A percentile compares a stretch with the other conserved stretches of the same genome.
Conservation (phyloP, 2,329 filamentous ascomycete genomes). For the Thyridium curvatum region DNA sequence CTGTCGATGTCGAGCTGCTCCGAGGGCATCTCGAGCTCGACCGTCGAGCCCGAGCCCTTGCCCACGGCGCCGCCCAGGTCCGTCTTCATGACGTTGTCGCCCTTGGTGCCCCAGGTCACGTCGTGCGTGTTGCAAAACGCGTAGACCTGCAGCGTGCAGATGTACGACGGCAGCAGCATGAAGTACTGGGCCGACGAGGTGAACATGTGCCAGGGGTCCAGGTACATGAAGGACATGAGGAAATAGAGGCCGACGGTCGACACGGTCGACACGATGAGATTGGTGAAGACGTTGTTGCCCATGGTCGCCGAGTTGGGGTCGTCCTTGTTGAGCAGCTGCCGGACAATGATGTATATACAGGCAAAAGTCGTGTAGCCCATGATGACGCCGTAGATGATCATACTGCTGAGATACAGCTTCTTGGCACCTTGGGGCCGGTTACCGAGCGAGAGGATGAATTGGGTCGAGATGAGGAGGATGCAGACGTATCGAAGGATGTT, state of each 20-base stretch:
- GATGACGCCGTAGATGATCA: slow-evolving; percentile 87
- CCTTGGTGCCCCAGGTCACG: slow-evolving; percentile 95
- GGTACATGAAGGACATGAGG: slow-evolving; percentile 90
- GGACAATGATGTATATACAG: slow-evolving; percentile 79
- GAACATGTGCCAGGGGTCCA: slow-evolving; percentile 99
- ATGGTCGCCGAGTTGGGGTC: slow-evolving; percentile 42
- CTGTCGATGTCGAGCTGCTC: slow-evolving; percentile 98
- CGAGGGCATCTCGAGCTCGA: slow-evolving; percentile 94
- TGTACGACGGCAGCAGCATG: slow-evolving; percentile 82
- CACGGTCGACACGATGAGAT: slow-evolving; percentile 82
- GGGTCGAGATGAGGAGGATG: slow-evolving; percentile 81
- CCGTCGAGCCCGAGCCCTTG: slow-evolving; percentile 61
- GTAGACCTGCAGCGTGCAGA: slow-evolving; percentile 96
- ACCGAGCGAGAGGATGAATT: slow-evolving; percentile 94
- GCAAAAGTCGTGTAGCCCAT: slow-evolving; percentile 95
- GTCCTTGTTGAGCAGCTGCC: slow-evolving; percentile 56
- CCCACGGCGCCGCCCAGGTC: slow-evolving; percentile 84
- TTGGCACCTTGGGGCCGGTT: slow-evolving; percentile 94
- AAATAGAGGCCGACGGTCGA: slow-evolving; percentile 94
- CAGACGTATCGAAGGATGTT: slow-evolving; percentile 78
- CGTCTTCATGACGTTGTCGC: slow-evolving; percentile 85
- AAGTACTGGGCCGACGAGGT: slow-evolving; percentile 91
- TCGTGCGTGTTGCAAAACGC: slow-evolving; percentile 99
- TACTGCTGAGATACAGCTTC: slow-evolving; percentile 79
- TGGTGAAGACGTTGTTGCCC: slow-evolving; percentile 88